Evolutionary conservation across 371 early-diverging fungal species (phyloP).

Genomic region (Circinella umbellata): DNA sequence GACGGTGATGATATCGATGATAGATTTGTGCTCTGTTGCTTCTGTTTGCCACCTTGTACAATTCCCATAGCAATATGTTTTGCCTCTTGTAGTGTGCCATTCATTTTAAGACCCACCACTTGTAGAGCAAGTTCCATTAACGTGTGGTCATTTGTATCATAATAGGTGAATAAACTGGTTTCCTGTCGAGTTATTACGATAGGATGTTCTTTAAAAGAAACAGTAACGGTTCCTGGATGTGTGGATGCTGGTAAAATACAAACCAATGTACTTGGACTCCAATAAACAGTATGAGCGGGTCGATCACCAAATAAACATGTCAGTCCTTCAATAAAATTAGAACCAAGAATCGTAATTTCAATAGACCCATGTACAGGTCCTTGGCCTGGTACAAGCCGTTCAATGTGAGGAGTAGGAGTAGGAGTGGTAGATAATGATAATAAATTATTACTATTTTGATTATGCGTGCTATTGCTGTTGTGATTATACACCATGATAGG

Average conservation of each 20-base stretch:
- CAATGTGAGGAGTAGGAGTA: conserved; percentile 52
- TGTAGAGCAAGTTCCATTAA: conserved; percentile 84
- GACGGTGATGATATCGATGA: background rate
- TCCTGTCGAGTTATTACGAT: conserved; percentile 48
- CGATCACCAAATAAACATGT: conserved; percentile 77
- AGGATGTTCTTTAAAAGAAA: conserved; percentile 61
- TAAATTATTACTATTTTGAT: background rate
- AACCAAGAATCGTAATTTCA: conserved; percentile 77
- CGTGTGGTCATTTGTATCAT: conserved; percentile 76
- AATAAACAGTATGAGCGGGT: conserved; percentile 72
- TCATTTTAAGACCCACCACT: conserved; percentile 80
- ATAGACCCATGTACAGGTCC: conserved; percentile 80
- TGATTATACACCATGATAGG: background rate
- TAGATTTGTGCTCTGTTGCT: background rate
- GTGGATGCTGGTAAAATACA: conserved; percentile 79
- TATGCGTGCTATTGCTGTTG: background rate
- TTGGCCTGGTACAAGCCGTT: conserved; percentile 69
- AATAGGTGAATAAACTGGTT: conserved; percentile 60
- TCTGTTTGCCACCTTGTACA: conserved; percentile 46
- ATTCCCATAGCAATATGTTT: conserved; percentile 72
- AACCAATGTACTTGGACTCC: conserved; percentile 73
- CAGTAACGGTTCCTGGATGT: conserved; percentile 73
- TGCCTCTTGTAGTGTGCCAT: conserved; percentile 71
- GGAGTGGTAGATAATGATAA: background rate
- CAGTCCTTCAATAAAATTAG: conserved; percentile 71